Base-by-base conservation (phyloP, 768 basidiomycete species). In the Russula brevipes region DNA sequence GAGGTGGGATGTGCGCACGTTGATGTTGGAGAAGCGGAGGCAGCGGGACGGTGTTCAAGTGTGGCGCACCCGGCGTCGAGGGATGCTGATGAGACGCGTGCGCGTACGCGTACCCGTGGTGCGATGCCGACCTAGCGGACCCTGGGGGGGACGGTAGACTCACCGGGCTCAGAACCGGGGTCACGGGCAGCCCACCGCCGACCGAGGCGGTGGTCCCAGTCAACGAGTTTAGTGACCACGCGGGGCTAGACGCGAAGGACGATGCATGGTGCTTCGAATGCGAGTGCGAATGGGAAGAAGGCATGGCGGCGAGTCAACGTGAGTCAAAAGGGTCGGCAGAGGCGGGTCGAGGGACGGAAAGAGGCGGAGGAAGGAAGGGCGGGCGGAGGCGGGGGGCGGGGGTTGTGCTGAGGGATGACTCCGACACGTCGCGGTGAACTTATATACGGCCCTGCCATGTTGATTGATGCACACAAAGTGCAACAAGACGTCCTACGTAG, bases 51-150 rank as follows among this genome's bases (percentile, higher is more conserved):
- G 66, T 64, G 57, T 35, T 16, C 54, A 66, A 56, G 30, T 66
- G 61, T 44, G 66, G 66, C 36, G 66, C 66, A 17, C 66, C 66
- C 19, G 66, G 66, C 5, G 66, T 66, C 9, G 51, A 60, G 9
- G 66, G 55, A 14, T 38, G 5, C 3, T 59, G 47, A 3, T 59
- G 47, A 3, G 63, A 50, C 8, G 47, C 47, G 33, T 64, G 51
- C 17, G 16, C 9, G 35, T 64, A 51, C 35, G 33, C n/a, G 33
- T 64, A 54, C 33, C 62, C 60, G 19, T 56, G 31, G 16, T 64
- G 31, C 44, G 47, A 16, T 39, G 38, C 46, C 39, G 65, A 59
- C 49, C 57, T 54, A 33, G 46, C 52, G 33, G 65, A 63, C 57
- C 65, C 54, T 36, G 53, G 57, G 16, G 61, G 61, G 41, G 61